Evolutionary conservation across 164 flowering plant species (phyloP), one percentile per base, ranked within the genome.

Genomic region (Vitis labrusca): DNA sequence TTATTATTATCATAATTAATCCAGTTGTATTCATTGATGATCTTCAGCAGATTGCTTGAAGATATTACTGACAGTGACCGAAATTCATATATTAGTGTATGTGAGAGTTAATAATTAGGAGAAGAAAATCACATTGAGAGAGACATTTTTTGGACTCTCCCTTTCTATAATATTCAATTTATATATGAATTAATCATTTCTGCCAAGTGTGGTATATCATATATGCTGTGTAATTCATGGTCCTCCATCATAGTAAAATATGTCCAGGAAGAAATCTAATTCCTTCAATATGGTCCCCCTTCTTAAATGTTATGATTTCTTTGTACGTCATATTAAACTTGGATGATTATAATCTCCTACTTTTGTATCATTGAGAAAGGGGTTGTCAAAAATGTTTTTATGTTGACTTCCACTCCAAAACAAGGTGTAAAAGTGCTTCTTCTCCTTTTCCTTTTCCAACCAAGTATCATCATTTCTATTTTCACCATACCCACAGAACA

Each of bases 1-100:
- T n/a, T 54, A 32, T 62, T 59, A 61, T 13, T 23, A 63, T 50
- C 48, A 7, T 65, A 11, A 13, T 78, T 75, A 23, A 44, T 74
- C 63, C 65, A 19, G 66, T 76, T 59, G 48, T 73, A 70, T 83
- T 81, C 77, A 63, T 74, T 74, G 29, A 50, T 30, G 69, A 57
- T 74, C 63, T 73, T 63, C 65, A 8, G 57, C 30, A 57, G 59
- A 37, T 37, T 55, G 69, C 68, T 63, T 76, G 76, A 78, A 79
- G 83, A 79, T 57, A 74, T 76, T 75, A 55, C 81, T 84, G 82
- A 85, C 84, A 59, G 75, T 60, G 70, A 83, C 74, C 37, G 9
- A 72, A 44, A 32, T 66, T 50, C 23, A 17, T 59, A 14, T 58
- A 5, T 50, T n/a, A 59, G 9, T 55, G 49, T 49, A 52, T 56